Percentiles rank a stretch among this genome's conserved stretches.
phyloP scores from a whole-genome alignment of 805 yeast genomes.

The Metschnikowia aberdeeniae region DNA sequence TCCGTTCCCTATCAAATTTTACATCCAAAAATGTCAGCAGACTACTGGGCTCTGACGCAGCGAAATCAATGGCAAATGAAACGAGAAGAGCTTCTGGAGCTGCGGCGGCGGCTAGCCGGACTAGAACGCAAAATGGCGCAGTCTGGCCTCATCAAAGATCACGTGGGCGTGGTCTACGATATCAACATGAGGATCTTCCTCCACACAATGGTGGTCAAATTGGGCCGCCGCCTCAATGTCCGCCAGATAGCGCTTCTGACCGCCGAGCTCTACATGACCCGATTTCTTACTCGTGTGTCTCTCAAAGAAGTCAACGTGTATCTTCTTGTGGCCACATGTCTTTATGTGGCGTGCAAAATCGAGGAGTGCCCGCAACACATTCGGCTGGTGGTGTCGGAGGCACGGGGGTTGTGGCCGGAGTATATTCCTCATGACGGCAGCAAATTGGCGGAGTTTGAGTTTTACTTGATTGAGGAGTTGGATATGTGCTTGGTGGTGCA shows the following conservation, averaged over 20 bases:
- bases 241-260: slow-evolving; percentile 85
- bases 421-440: slow-evolving; percentile 88
- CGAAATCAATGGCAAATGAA: slow-evolving; percentile 77
- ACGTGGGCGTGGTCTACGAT: slow-evolving; percentile 48
- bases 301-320: slow-evolving; percentile 80
- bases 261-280: slow-evolving; percentile 77
- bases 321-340: slow-evolving; percentile 74
- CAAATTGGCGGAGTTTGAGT: slow-evolving; percentile 92
- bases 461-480: slow-evolving; percentile 86
- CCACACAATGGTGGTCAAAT: slow-evolving; percentile 66
- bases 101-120: slow-evolving; percentile 38
- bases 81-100: slow-evolving; percentile 50
- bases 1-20: too few relatives aligned
- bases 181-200: slow-evolving; percentile 70
- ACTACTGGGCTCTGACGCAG: slow-evolving; percentile 85
- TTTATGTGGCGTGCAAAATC: slow-evolving; percentile 87
- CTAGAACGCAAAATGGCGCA: slow-evolving; percentile 43
- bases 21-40: slow-evolving; percentile 82
- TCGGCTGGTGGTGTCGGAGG: slow-evolving; percentile 75
- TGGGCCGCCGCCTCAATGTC: slow-evolving; percentile 73
- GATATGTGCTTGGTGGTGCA: slow-evolving; percentile 66
- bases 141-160: slow-evolving; percentile 39
- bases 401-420: slow-evolving; percentile 91
- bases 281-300: slow-evolving; percentile 71
- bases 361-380: slow-evolving; percentile 97